phyloP scores from a whole-genome alignment of 1,284 basidiomycete genomes.

The Irpex rosettiformis region DNA sequence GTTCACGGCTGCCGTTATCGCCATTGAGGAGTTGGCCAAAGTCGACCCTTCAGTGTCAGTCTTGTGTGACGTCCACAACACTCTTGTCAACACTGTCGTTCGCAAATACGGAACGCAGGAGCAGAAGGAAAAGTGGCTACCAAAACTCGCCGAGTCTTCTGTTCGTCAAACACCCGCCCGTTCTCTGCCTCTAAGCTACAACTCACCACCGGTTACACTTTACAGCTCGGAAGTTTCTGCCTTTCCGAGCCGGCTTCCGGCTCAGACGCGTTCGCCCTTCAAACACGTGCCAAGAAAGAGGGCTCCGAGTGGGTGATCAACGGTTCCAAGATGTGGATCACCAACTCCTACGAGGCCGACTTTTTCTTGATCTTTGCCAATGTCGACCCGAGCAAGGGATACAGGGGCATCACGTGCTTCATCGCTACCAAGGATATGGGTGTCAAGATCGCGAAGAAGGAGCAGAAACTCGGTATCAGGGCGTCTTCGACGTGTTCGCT shows the following conservation, averaged over 20 bases:
- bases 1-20: conserved; percentile 95
- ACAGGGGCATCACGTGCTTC: conserved; percentile 99
- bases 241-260: conserved; percentile 92
- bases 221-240: conserved; percentile 92
- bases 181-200: not conserved
- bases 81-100: conserved; percentile 93
- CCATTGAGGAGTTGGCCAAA: conserved; percentile 96
- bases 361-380: conserved; percentile 95
- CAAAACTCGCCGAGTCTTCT: conserved; percentile 76
- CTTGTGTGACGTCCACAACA: conserved; percentile 97
- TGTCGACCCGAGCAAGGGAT: conserved; percentile 91
- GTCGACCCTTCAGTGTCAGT: conserved; percentile 97
- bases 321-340: conserved; percentile 99
- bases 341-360: conserved; percentile 95
- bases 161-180: conserved; percentile 36
- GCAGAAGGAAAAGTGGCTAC: conserved; percentile 89
- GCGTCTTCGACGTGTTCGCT: conserved; percentile 97
- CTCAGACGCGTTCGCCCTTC: conserved; percentile 95
- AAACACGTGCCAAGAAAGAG: conserved; percentile 88
- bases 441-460: conserved; percentile 97
- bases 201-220: not conserved
- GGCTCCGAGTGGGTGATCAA: conserved; percentile 84
- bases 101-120: conserved; percentile 84
- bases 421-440: conserved; percentile 96
- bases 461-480: conserved; percentile 96